Evolutionary conservation across 495 filamentous ascomycete species (phyloP), one percentile per base, ranked within the genome.

Genomic region (Podospora sp.): DNA sequence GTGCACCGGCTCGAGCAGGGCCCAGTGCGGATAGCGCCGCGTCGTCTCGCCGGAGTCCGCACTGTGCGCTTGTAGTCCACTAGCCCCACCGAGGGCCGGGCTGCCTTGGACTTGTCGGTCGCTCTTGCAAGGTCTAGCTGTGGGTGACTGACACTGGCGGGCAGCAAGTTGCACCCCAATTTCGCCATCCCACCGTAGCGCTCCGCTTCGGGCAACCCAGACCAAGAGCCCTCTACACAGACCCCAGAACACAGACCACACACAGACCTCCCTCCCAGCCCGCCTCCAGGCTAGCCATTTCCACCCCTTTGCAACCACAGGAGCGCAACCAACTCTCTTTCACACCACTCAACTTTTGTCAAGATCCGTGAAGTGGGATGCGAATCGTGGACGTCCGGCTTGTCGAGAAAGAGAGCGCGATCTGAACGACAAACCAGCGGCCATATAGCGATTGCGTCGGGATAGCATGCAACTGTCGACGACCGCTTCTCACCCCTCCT

Each of bases 401-500:
- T 27, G 55, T 66, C 57, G 58, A 36, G 52, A 24, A 11, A 33
- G 46, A 65, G 59, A 40, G 29, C 52, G 62, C 56, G 57, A 9
- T 62, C 59, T 52, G 50, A 26, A 40, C 63, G 26, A 35, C 26
- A 63, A n/a, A 35, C 21, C 57, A 27, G 35, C 58, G 14, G 63
- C 25, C 36, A 49, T 67, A 57, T 14, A 67, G 59, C 67, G 69
- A 76, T 71, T 76, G 70, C 62, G 26, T 24, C 70, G 50, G 55
- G 65, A 56, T 66, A 72, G 72, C 72, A 75, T 73, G 72, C 72
- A 24, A 67, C 66, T 18, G 52, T 76, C 67, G 74, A 63, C 68
- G 49, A 66, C 60, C 63, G 46, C 61, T 60, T 53, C 70, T 66
- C 56, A 68, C 72, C 69, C 70, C 72, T 74, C 71, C 65, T 58